Evolutionary conservation across 1,284 basidiomycete genomes (phyloP), one percentile per base, ranked within the genome.

Genomic region (Leccinum holopus): DNA sequence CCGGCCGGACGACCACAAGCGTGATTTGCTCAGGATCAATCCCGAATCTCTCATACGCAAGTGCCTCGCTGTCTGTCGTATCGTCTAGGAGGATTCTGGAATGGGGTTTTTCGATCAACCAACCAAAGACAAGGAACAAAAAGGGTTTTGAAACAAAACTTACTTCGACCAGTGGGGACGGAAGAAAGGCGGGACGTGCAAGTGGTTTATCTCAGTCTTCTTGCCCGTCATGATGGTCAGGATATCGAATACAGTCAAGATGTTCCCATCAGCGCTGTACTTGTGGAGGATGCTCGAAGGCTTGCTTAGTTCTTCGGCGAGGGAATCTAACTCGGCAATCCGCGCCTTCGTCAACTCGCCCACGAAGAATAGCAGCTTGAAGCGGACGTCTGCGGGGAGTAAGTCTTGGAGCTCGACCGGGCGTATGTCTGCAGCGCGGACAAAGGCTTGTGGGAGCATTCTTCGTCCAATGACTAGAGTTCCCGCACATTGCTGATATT

Each of bases 61-160:
- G 35, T 2, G 51, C 51, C 37, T 55, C 18, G 18, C 25, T 55
- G 4, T 21, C 51, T 18, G 35, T 59, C 25, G 18, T 14, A 32
- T 59, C 58, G 3, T 59, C 58, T 11, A 59, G n/a, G 12, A 59
- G 58, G 3, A 59, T 37, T 18, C 58, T 59, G 8, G 16, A 25
- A 4, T 21, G 21, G 18, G 9, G 28, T 3, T 16, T 35, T 18
- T 54, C 30, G 7, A 32, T 33, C 16, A 52, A 58, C 58, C 39
- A 18, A 55, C 3, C 7, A 3, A 41, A 35, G 21, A 25, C 41
- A 47, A 47, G 18, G 44, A 47, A 47, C n/a, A 11, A 10, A 11
- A 10, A 18, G n/a, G 53, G 3, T 21, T 28, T 9, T 47, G 5
- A 4, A 6, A 37, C 14, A 21, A 14, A 8, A 55, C 35, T 16